These are phyloP conservation scores for Aspergillus cavernicola DNA, from an alignment of 495 filamentous ascomycete genomes.

Conservation along the genomic window DNA sequence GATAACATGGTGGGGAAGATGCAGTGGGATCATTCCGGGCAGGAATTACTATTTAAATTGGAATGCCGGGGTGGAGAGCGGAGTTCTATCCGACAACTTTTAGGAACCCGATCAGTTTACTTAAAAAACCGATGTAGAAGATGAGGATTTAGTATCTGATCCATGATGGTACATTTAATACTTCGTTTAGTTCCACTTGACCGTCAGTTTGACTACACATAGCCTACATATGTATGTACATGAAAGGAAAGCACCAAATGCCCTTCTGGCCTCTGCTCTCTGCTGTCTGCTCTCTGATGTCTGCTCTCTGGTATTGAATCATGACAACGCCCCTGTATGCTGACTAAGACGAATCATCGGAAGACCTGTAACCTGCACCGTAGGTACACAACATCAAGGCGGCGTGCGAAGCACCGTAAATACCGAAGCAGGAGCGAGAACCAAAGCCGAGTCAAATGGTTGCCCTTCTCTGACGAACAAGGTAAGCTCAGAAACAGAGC, in stretches of 20 bases:
- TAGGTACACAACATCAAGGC: neutral
- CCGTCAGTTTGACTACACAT: constrained; percentile 20
- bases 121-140: too few species aligned
- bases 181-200: constrained; percentile 9
- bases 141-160: too few species aligned
- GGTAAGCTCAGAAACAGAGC: constrained; percentile 28
- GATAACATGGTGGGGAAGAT: constrained; percentile 2
- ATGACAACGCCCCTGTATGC: too few species aligned
- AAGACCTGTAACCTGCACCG: constrained; percentile 3
- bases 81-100: constrained; percentile 6
- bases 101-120: too few species aligned
- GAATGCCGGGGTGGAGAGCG: neutral
- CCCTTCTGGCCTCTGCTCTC: neutral
- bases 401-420: neutral
- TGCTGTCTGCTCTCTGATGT: neutral
- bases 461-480: constrained; percentile 18
- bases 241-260: constrained; percentile 16
- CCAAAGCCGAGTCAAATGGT: neutral
- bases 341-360: neutral
- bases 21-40: neutral
- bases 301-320: too few species aligned
- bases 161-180: neutral
- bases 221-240: constrained; percentile 27
- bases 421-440: neutral
- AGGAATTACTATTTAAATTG: too few species aligned